phyloP scores from a whole-genome alignment of 225 moss, liverwort and hornwort genomes.

The Sphagnum contortum region DNA sequence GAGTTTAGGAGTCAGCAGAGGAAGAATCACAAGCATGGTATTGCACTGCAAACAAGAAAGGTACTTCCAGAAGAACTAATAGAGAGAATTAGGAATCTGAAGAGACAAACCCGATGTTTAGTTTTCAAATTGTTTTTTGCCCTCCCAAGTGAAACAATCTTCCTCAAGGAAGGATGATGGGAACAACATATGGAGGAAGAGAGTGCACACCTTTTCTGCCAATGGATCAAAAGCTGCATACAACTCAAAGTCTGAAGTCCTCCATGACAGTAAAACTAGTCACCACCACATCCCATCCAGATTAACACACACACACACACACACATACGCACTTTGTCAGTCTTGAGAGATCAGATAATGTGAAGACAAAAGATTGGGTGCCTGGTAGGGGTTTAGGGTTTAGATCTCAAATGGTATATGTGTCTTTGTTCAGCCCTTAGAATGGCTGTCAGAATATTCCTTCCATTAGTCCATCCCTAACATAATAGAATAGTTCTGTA shows the following conservation, averaged over 20 bases:
- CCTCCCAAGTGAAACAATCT: background rate
- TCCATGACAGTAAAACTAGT: slow-evolving; percentile 86
- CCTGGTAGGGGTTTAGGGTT: too few relatives aligned
- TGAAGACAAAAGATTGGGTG: too few relatives aligned
- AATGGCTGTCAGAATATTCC: too few relatives aligned
- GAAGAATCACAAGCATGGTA: background rate
- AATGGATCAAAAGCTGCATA: slow-evolving; percentile 93
- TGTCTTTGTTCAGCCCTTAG: too few relatives aligned
- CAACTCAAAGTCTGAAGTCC: slow-evolving; percentile 89
- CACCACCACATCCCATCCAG: slow-evolving; percentile 5
- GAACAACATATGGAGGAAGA: background rate
- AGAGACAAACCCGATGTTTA: background rate
- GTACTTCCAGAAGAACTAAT: background rate
- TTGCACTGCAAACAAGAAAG: slow-evolving; percentile 3
- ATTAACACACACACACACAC: too few relatives aligned
- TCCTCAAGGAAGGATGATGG: background rate
- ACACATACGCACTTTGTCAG: too few relatives aligned
- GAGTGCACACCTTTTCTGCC: slow-evolving; percentile 61
- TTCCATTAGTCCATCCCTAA: too few relatives aligned
- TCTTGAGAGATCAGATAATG: too few relatives aligned
- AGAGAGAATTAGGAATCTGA: background rate
- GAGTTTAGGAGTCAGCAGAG: slow-evolving; percentile 5
- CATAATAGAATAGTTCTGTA: too few relatives aligned
- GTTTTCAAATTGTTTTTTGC: too few relatives aligned
- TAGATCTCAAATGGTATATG: too few relatives aligned